Percentiles rank a stretch among this genome's conserved stretches.
Evolutionary conservation across 225 moss, liverwort and hornwort genomes (phyloP).

Genomic region (Pseudoscleropodium purum): DNA sequence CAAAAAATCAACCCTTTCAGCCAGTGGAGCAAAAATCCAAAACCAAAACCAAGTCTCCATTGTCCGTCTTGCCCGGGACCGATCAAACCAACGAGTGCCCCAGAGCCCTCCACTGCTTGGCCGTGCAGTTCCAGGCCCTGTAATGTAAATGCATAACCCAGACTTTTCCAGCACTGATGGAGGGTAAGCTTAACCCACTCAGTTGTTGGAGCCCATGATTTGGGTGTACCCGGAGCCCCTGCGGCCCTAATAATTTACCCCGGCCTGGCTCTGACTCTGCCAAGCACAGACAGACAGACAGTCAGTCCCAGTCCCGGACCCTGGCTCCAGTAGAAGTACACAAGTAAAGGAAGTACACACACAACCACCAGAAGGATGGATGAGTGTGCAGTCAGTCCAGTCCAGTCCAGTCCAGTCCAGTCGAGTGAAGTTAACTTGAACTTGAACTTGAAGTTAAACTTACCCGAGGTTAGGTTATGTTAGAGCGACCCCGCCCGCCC

Average conservation of each 20-base stretch:
- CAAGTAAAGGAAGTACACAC: neutral
- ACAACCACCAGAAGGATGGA: neutral
- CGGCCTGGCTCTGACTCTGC: neutral
- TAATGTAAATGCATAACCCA: neutral
- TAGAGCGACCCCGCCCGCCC: too few species aligned
- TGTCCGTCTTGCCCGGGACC: fast-evolving
- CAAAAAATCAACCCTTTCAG: neutral
- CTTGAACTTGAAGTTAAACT: neutral
- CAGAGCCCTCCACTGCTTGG: neutral
- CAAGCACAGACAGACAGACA: neutral
- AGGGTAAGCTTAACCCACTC: neutral
- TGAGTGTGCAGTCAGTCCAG: neutral
- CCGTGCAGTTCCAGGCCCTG: neutral
- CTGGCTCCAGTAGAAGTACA: neutral
- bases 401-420: too few species aligned
- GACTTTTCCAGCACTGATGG: neutral
- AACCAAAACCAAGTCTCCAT: neutral
- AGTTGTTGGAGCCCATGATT: conserved; percentile 19
- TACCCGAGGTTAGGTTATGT: too few species aligned
- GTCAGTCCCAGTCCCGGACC: neutral
- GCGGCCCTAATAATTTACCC: neutral
- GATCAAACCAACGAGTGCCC: neutral
- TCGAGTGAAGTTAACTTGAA: neutral
- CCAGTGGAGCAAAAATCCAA: too few species aligned
- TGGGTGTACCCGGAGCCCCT: neutral